Base-by-base conservation (phyloP, 768 basidiomycete species). In the Naganishia friedmannii region DNA sequence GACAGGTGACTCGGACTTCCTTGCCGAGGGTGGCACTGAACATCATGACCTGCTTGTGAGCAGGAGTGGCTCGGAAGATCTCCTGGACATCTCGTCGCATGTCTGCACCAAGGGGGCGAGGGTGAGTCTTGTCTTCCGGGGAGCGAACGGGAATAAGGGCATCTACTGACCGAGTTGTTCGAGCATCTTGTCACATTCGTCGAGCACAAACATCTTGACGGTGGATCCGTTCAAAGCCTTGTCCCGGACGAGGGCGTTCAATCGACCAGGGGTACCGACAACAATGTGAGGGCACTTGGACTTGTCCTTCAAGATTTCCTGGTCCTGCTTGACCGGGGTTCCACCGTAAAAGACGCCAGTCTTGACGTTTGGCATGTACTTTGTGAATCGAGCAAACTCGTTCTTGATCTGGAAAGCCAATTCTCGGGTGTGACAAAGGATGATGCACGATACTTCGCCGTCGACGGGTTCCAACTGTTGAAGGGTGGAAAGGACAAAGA, bases 21-120 rank as follows among this genome's bases (percentile, higher is more conserved):
- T 99, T 98, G 69, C 92, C 88, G 71, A 99, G 84, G 0, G 96
- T 99, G 48, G 96, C 96, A 77, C 93, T 95, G 86, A 99, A 99
- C 96, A 99, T 99, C 96, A 99, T 99, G 75, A 99, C 96, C 86
- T 99, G 95, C 85, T 99, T 99, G 87, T 96, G 93, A 83, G 96
- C 95, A 63, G 96, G 96, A 23, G 96, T 98, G 21, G 92, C 87
- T 77, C 95, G 90, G 87, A 98, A 99, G 78, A 99, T 98, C 85
- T 99, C 96, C 88, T 99, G 96, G 74, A 99, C 95, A 81, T 99
- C 96, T 80, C 96, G 92, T 85, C 96, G 95, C 96, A 99, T 99
- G 89, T 98, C 96, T 99, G 87, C 83, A 5, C 37, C 37, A 65
- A 51, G n/a, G 23, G 34, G 23, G 34, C 23, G 32, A 3, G 21